These are phyloP conservation scores for Cystofilobasidium ferigula DNA, from an alignment of 768 basidiomycete genomes.

Conservation along the genomic window DNA sequence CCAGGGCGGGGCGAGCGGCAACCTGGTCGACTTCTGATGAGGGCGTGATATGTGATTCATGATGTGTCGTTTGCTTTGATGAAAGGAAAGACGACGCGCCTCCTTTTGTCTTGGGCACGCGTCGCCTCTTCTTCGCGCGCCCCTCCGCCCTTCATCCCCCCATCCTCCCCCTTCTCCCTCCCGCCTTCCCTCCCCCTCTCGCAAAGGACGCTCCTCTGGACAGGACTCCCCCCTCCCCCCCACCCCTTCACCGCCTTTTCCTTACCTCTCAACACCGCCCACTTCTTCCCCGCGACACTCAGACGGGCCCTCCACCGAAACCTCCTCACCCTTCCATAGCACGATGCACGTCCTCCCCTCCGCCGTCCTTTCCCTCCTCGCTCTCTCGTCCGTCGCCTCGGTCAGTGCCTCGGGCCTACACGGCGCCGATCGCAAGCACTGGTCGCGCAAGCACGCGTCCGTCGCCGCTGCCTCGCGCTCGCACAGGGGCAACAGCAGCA, in stretches of 20 bases:
- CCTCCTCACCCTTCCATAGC: too few relatives aligned
- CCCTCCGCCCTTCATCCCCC: background rate
- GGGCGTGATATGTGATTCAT: too few relatives aligned
- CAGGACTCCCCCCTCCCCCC: too few relatives aligned
- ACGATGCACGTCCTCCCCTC: background rate
- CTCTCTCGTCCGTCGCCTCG: background rate
- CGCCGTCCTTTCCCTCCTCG: conserved; percentile 7
- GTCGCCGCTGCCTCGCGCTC: background rate
- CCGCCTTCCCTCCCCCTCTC: background rate
- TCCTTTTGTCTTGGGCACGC: background rate
- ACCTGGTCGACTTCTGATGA: conserved; percentile 26
- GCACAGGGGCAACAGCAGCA: background rate
- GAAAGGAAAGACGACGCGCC: background rate
- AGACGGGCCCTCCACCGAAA: too few relatives aligned
- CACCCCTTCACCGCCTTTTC: too few relatives aligned
- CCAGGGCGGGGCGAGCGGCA: conserved; percentile 36
- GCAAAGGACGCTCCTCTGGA: background rate
- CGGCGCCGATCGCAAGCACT: background rate
- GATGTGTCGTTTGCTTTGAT: too few relatives aligned
- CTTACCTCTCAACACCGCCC: too few relatives aligned
- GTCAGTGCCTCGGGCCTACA: background rate
- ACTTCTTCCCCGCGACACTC: background rate
- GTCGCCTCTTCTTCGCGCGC: background rate
- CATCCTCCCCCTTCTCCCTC: background rate
- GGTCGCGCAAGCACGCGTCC: background rate